These are phyloP conservation scores for Puya raimondii DNA, from an alignment of 176 grass and related monocot species.

Conservation along the genomic window DNA sequence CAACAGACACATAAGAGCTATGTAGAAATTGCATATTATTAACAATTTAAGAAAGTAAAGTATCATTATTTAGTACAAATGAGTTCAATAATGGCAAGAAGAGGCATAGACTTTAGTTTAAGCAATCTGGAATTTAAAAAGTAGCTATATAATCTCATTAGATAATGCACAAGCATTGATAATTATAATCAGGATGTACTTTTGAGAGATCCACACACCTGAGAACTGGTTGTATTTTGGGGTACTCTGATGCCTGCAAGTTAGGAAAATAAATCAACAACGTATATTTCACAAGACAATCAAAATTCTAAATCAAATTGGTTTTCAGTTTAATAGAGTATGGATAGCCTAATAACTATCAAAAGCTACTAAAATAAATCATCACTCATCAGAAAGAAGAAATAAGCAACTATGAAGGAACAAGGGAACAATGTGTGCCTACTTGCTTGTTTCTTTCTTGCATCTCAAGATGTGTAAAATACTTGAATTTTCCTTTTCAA, in stretches of 20 bases:
- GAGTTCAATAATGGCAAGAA: no score
- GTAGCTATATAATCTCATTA: not conserved
- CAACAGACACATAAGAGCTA: no score
- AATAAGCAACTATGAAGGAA: not conserved
- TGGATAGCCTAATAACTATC: not conserved
- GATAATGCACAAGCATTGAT: not conserved
- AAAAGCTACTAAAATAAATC: not conserved
- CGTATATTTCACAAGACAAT: not conserved
- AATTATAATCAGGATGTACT: not conserved
- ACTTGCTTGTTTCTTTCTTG: not conserved
- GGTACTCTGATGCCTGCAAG: constrained; percentile 50
- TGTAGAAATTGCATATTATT: no score
- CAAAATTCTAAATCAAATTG: not conserved
- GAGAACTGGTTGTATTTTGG: constrained; percentile 57
- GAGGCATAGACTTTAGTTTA: no score
- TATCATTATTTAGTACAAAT: no score
- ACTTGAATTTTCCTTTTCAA: no score
- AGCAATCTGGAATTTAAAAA: no score
- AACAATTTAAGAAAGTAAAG: no score
- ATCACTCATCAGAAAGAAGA: not conserved
- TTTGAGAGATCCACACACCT: constrained; percentile 40
- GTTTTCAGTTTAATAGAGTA: not conserved
- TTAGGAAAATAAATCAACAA: constrained; percentile 14
- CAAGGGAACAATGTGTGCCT: not conserved
- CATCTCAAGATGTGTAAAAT: not conserved